These are phyloP conservation scores for Zalaria obscura DNA, from an alignment of 2,329 filamentous ascomycete species.

Conservation along the genomic window DNA sequence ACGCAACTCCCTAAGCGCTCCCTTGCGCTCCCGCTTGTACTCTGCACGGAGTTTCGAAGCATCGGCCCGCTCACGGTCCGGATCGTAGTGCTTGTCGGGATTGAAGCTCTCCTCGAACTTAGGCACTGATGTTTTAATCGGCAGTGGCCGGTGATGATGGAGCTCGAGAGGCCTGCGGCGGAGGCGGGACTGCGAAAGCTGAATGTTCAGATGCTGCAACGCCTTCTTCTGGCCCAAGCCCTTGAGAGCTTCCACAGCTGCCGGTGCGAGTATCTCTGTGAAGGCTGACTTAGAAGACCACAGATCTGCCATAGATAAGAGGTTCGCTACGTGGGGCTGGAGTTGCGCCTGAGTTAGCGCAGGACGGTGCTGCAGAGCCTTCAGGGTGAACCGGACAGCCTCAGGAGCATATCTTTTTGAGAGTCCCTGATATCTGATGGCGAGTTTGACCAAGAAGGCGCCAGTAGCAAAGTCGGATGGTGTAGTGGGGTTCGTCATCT, in stretches of 20 bases:
- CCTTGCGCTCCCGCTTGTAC: constrained; percentile 91
- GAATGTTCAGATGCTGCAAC: constrained; percentile 46
- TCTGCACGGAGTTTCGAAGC: constrained; percentile 72
- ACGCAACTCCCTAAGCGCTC: constrained; percentile 79
- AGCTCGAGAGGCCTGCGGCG: constrained; percentile 68
- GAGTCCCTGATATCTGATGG: constrained; percentile 66
- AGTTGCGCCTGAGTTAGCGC: constrained; percentile 29
- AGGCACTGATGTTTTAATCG: constrained; percentile 77
- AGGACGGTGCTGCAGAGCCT: constrained; percentile 44
- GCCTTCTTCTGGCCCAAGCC: constrained; percentile 25
- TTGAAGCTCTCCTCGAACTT: constrained; percentile 96
- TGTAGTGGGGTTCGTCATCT: constrained; percentile 54
- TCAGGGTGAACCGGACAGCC: constrained; percentile 65
- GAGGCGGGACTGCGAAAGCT: constrained; percentile 47
- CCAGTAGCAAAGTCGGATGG: constrained; percentile 58
- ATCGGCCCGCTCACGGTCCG: constrained; percentile 78
- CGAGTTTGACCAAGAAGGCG: constrained; percentile 64
- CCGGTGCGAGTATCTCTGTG: constrained; percentile 61
- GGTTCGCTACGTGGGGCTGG: constrained; percentile 47
- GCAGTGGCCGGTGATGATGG: constrained; percentile 75
- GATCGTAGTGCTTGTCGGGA: constrained; percentile 93
- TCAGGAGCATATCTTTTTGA: constrained; percentile 86
- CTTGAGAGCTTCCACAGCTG: constrained; percentile 19
- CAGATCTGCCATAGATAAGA: constrained; percentile 53
- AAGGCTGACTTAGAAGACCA: constrained; percentile 67